phyloP scores from a whole-genome alignment of 139 green algal species.

The Chlamydomonas sp. region DNA sequence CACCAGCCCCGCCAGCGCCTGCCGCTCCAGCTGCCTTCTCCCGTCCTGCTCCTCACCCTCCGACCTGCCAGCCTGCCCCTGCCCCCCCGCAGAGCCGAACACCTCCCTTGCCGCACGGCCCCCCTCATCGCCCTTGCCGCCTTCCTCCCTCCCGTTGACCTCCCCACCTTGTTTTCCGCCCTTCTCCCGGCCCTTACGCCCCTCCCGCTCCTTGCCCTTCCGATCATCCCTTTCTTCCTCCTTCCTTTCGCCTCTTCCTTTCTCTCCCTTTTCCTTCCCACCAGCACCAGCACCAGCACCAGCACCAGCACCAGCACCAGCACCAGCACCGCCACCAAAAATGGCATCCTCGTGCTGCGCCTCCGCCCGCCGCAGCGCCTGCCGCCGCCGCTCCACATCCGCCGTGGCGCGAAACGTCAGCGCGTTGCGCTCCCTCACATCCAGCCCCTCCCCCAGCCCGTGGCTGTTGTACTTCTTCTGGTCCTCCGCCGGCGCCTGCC shows the following conservation, averaged over 20 bases:
- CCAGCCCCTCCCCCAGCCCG: conserved; percentile 5
- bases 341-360: conserved; percentile 27
- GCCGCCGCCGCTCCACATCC: neutral
- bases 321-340: conserved; percentile 2
- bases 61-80: neutral
- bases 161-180: neutral
- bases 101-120: too few relatives aligned
- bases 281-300: too few relatives aligned
- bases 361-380: neutral
- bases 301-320: neutral
- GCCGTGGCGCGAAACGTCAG: conserved; percentile 3
- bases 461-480: conserved; percentile 24
- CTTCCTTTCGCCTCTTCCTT: neutral
- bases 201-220: neutral
- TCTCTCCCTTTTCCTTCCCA: neutral
- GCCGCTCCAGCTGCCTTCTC: neutral
- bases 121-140: too few relatives aligned
- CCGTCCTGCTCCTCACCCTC: neutral
- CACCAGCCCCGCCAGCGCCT: neutral
- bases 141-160: too few relatives aligned
- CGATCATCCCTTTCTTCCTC: too few relatives aligned
- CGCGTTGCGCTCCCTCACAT: neutral
- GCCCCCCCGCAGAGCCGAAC: neutral
- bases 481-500: neutral
- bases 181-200: neutral